These are phyloP conservation scores for Dactylorhiza incarnata DNA, from an alignment of 106 monocot species.

Conservation along the genomic window DNA sequence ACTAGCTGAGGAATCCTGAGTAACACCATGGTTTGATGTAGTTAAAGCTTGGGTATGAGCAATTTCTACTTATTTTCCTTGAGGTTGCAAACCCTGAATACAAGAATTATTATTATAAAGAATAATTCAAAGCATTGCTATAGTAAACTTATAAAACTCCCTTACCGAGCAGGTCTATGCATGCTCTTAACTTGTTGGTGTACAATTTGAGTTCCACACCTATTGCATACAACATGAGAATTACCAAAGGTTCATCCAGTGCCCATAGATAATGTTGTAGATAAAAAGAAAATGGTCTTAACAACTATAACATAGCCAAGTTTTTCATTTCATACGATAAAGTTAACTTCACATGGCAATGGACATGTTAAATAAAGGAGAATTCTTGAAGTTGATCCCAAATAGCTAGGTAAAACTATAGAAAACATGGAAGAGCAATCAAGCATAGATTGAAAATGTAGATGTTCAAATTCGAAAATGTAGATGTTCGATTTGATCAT, in stretches of 20 bases:
- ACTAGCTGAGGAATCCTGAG: conserved; percentile 24
- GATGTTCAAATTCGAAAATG: neutral
- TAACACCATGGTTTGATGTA: conserved; percentile 16
- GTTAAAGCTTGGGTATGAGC: conserved; percentile 29
- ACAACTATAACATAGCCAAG: neutral
- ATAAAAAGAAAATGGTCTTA: neutral
- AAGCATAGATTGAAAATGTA: neutral
- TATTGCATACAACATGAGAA: no score
- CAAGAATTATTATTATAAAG: neutral
- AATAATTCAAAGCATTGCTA: neutral
- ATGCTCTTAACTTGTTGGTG: conserved; percentile 96
- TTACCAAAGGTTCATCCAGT: conserved; percentile 76
- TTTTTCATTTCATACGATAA: neutral
- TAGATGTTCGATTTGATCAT: neutral
- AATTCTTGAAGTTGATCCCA: neutral
- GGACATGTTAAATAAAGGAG: neutral
- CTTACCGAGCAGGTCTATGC: conserved; percentile 86
- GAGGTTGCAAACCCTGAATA: conserved; percentile 71
- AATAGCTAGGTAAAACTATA: neutral
- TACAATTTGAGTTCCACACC: conserved; percentile 76
- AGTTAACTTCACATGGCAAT: neutral
- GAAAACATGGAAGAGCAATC: neutral
- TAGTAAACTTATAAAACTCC: neutral
- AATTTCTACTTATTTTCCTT: conserved; percentile 48
- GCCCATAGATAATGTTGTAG: neutral